Evolutionary conservation across 2,329 filamentous ascomycete species (phyloP).

Genomic region (Pseudogymnoascus sp.): DNA sequence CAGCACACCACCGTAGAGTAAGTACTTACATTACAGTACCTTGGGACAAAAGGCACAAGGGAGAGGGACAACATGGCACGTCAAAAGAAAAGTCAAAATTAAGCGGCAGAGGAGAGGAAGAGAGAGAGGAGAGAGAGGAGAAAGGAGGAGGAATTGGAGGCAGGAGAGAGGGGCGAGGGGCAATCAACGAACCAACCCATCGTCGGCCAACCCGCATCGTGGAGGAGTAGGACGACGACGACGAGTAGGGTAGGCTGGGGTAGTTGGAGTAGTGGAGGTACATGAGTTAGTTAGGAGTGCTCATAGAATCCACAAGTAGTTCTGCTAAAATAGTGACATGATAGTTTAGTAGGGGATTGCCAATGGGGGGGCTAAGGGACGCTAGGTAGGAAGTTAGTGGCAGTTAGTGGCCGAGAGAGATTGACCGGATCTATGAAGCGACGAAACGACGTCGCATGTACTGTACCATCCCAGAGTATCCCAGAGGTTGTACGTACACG

Average conservation of each 20-base stretch:
- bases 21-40: neutral
- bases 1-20: neutral
- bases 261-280: neutral
- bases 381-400: neutral
- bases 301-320: neutral
- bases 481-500: neutral
- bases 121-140: neutral
- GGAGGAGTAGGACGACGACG: neutral
- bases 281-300: neutral
- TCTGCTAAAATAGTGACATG: neutral
- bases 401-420: conserved; percentile 1
- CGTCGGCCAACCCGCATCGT: conserved; percentile 4
- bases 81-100: conserved; percentile 7
- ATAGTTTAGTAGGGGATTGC: neutral
- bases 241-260: neutral
- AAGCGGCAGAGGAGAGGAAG: neutral
- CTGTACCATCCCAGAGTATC: neutral
- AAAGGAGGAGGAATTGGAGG: neutral
- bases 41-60: neutral
- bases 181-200: neutral
- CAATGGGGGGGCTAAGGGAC: neutral
- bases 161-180: conserved; percentile 3
- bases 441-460: neutral
- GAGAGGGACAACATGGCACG: neutral
- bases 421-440: conserved; percentile 3